Evolutionary conservation across 345 rosid genomes (phyloP), one percentile per base, ranked within the genome.

Genomic region (Linum tenue): DNA sequence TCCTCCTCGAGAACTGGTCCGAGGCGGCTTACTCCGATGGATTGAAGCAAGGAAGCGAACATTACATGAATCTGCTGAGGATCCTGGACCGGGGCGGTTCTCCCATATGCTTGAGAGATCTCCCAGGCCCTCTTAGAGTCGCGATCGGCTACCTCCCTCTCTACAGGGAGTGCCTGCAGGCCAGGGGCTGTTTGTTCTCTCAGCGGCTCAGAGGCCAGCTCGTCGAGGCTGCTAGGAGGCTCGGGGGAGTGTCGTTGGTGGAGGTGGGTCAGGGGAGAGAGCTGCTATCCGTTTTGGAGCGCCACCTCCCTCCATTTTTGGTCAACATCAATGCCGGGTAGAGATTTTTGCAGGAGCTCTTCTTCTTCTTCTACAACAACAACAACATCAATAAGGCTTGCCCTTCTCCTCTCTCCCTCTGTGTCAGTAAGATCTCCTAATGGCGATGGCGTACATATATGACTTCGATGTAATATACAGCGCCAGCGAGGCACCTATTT

Each of bases 181-280:
- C 78, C 3, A 83, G 85, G 53, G 97, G 96, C 51, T 36, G 42
- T 60, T 67, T 94, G 68, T 71, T 94, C 7, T 80, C 99, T 0
- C 97, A 94, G 39, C 88, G 77, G 75, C 76, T 86, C 60, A 83
- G 95, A 39, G 99, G 97, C 35, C 95, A 85, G 78, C 96, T 94
- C 37, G 80, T 88, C 3, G 95, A 84, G 80, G 92, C 96, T 0
- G 88, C 70, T 42, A 77, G 72, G 72, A 85, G 84, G 82, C 96
- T 94, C 41, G 88, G 90, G 65, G 92, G 87, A 10, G 79, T 55
- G 10, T 72, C 76, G 22, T 71, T 79, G 53, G 84, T 82, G 41
- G 83, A 77, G 69, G 77, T 75, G 69, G 74, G 74, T 73, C 88
- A 81, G 64, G 77, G 82, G 66, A 67, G 72, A 71, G 76, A 86